phyloP scores from a whole-genome alignment of 257 asterid species.

The Forsythia suspensa region DNA sequence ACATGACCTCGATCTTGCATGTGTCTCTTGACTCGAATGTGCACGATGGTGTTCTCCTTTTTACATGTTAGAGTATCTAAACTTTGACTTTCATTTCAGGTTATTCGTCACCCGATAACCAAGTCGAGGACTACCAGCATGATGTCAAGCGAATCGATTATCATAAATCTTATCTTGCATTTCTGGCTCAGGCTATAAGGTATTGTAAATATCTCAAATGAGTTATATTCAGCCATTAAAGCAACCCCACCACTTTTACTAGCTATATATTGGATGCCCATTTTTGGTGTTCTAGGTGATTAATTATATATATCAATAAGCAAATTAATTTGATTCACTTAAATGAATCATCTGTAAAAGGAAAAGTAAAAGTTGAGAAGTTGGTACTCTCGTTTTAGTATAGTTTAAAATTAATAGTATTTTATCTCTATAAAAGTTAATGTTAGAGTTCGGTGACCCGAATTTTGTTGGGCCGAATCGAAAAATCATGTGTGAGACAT shows the following conservation, averaged over 20 bases:
- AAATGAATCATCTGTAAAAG: too few species aligned
- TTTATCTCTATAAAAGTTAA: neutral
- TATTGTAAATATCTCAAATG: constrained; percentile 6
- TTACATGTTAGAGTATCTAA: neutral
- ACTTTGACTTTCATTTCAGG: constrained; percentile 39
- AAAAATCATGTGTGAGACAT: too few species aligned
- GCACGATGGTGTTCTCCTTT: neutral
- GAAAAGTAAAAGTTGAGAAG: too few species aligned
- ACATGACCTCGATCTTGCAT: too few species aligned
- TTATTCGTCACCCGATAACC: constrained; percentile 43
- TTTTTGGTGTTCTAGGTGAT: too few species aligned
- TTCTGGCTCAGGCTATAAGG: constrained; percentile 66
- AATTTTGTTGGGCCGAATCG: too few species aligned
- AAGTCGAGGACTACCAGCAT: constrained; percentile 24
- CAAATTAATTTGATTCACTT: too few species aligned
- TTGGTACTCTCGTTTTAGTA: too few species aligned
- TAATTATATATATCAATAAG: too few species aligned
- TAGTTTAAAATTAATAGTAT: too few species aligned
- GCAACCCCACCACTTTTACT: neutral
- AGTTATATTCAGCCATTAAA: neutral
- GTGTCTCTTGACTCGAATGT: neutral
- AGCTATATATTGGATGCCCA: too few species aligned
- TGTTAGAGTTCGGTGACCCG: too few species aligned
- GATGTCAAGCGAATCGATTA: constrained; percentile 53
- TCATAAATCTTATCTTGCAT: constrained; percentile 57